Conservation (phyloP, 2,329 filamentous ascomycete species). For the Neofusicoccum umdonicola region DNA sequence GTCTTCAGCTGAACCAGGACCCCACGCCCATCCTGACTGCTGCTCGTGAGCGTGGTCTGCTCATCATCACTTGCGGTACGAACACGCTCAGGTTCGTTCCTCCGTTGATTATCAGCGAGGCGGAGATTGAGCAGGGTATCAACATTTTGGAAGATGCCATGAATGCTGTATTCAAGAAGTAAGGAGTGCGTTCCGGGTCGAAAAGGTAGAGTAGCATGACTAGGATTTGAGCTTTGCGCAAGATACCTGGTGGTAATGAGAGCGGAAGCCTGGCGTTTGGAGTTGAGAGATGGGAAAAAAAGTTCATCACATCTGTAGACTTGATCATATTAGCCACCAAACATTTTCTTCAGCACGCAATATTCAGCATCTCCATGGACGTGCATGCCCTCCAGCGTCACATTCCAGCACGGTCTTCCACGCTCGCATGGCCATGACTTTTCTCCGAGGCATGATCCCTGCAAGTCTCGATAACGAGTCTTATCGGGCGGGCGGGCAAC, state of each 20-base stretch:
- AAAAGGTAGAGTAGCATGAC: conserved; percentile 12
- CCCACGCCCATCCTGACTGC: conserved; percentile 75
- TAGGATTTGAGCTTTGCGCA: not conserved
- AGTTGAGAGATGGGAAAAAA: not conserved
- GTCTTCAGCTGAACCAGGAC: conserved; percentile 76
- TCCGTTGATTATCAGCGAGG: conserved; percentile 74
- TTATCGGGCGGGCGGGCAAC: not conserved
- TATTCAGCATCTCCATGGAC: too few relatives aligned
- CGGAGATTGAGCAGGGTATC: conserved; percentile 77
- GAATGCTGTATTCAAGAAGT: conserved; percentile 49
- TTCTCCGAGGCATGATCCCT: not conserved
- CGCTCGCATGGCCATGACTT: not conserved
- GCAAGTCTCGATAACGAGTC: conserved; percentile 9
- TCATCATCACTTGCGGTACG: conserved; percentile 89
- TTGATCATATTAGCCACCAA: not conserved
- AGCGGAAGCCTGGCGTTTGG: not conserved
- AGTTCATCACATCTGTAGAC: not conserved
- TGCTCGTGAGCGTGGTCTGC: conserved; percentile 78
- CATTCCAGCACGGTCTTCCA: not conserved
- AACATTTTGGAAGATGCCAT: conserved; percentile 70
- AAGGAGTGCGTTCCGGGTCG: conserved; percentile 20
- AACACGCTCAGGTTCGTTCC: conserved; percentile 94
- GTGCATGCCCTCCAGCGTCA: too few relatives aligned
- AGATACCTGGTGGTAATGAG: not conserved
- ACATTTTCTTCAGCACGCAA: too few relatives aligned